A percentile compares a stretch with the other conserved stretches of the same genome.
These are phyloP conservation scores for Spongospora subterranea DNA, from an alignment of 208 protist species.

Conservation along the genomic window DNA sequence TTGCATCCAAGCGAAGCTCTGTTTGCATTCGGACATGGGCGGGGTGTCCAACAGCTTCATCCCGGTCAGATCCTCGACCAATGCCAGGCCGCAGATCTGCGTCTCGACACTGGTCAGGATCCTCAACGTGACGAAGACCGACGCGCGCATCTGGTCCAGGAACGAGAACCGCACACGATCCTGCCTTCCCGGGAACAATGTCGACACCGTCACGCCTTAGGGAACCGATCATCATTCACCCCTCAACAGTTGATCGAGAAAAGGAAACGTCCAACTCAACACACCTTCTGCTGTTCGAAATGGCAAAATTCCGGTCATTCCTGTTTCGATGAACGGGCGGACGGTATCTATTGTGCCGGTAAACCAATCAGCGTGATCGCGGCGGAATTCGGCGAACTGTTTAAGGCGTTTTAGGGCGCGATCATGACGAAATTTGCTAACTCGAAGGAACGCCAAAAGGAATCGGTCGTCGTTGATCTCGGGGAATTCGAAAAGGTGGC, in stretches of 20 bases:
- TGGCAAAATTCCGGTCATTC: background rate
- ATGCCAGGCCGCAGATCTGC: background rate
- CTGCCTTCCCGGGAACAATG: background rate
- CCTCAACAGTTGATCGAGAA: background rate
- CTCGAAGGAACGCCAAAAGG: background rate
- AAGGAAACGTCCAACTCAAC: background rate
- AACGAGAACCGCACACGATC: background rate
- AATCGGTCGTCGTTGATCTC: background rate
- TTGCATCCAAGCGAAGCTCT: background rate
- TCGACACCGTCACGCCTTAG: background rate
- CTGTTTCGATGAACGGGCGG: background rate
- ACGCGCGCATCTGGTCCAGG: slow-evolving; percentile 5
- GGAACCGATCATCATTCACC: background rate
- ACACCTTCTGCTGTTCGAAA: background rate
- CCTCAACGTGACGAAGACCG: background rate
- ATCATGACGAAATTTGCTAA: background rate
- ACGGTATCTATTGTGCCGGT: background rate
- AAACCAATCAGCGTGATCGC: background rate
- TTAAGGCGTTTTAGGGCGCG: background rate
- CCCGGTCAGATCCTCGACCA: background rate
- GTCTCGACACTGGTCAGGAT: background rate
- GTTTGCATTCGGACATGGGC: background rate
- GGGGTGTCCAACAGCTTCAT: background rate
- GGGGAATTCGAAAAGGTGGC: background rate
- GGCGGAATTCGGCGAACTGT: background rate